Evolutionary conservation across 257 asterid species (phyloP), one percentile per base, ranked within the genome.

Genomic region (Rhazya stricta): DNA sequence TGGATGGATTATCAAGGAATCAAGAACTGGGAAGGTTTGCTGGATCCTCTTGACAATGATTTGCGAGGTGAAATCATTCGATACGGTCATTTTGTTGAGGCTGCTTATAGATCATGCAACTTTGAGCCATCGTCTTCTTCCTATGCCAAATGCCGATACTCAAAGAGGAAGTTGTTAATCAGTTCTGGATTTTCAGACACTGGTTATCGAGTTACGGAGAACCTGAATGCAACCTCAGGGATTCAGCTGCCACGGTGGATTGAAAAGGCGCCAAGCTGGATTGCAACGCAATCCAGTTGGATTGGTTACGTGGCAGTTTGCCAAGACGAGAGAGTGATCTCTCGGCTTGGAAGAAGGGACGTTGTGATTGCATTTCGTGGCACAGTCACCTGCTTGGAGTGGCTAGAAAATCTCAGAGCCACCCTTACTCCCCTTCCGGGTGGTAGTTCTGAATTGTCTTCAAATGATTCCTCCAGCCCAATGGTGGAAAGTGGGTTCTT

Each of bases 401-500:
- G 99, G 99, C 82, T 94, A 5, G 97, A 94, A 36, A 94, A 94
- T 83, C 81, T 94, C 4, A 37, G 97, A 12, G 97, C 96, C 1
- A 88, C 91, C 0, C 78, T 94, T 0, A 81, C 97, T 3, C 97
- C 93, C 0, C 27, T 91, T 1, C 77, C 76, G 1, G 41, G 6
- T 6, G 16, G 3, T 6, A 2, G 10, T 34, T 50, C 79, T 19
- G 41, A 41, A 25, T 13, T 21, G 2, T 53, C 54, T 13, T 10
- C 73, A 11, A 23, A 7, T 0, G 79, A 78, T 25, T 18, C 30
- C 0, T 74, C 79, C 1, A 72, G 62, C 18, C 92, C 99, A 0
- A 90, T 94, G 99, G 99, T 92, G 76, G 96, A 92, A 50, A 91
- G 91, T 34, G 99, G 99, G 32, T 94, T 94, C 71, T 72, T 94